These are phyloP conservation scores for Kodamaea fungicola DNA, from an alignment of 1,139 yeast species.

Conservation along the genomic window DNA sequence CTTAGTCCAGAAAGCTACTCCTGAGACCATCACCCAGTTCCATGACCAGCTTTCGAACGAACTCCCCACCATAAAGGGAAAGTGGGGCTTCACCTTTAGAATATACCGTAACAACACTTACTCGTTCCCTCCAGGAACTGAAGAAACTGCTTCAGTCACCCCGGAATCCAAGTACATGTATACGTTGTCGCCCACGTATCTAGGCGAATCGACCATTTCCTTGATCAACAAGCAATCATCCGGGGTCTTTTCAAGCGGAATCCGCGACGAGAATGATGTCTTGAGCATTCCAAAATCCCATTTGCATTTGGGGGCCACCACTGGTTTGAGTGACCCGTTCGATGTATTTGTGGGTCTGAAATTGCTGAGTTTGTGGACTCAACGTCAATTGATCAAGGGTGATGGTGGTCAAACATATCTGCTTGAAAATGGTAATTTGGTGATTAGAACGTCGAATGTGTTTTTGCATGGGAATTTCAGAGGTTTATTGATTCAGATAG, in stretches of 20 bases:
- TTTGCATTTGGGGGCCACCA: conserved; percentile 43
- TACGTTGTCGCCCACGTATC: conserved; percentile 55
- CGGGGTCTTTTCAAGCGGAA: conserved; percentile 40
- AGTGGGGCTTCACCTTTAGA: conserved; percentile 64
- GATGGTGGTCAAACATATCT: conserved; percentile 71
- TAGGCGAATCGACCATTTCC: conserved; percentile 46
- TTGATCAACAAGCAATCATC: conserved; percentile 48
- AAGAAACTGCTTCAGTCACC: conserved; percentile 23
- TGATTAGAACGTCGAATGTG: conserved; percentile 64
- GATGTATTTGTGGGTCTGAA: conserved; percentile 51
- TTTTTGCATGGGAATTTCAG: conserved; percentile 72
- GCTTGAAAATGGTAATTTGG: conserved; percentile 44
- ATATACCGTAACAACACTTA: conserved; percentile 60
- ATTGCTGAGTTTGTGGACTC: conserved; percentile 68
- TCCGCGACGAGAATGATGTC: conserved; percentile 32
- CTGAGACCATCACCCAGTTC: conserved; percentile 61
- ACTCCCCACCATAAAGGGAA: conserved; percentile 54
- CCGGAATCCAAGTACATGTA: conserved; percentile 50
- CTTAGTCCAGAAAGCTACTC: conserved; percentile 54
- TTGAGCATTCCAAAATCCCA: conserved; percentile 37
- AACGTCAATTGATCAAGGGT: conserved; percentile 70
- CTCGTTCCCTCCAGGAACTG: conserved; percentile 41
- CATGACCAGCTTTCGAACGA: conserved; percentile 67
- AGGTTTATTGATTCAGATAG: conserved; percentile 64
- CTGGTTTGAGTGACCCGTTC: conserved; percentile 48